phyloP scores from a whole-genome alignment of 2,329 filamentous ascomycete genomes.

The Ophiocordyceps unilateralis region DNA sequence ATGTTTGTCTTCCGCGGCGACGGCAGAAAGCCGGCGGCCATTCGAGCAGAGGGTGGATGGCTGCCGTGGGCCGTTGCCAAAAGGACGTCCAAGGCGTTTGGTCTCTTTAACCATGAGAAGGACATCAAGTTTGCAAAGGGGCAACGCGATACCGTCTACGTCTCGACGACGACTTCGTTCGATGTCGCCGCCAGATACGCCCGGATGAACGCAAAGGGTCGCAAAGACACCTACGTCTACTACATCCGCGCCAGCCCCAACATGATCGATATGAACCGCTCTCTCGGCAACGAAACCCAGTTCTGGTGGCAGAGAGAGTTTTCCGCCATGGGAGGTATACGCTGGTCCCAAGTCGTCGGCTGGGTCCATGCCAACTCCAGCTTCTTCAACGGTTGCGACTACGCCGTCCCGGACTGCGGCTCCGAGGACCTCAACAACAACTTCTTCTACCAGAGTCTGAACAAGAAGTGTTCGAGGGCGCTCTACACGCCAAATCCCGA shows the following conservation, averaged over 20 bases:
- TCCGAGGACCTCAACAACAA: background rate
- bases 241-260: background rate
- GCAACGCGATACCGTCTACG: background rate
- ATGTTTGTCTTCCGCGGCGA: background rate
- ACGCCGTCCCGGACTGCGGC: background rate
- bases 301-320: background rate
- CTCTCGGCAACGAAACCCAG: background rate
- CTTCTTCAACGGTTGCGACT: background rate
- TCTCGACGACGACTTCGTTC: background rate
- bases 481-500: background rate
- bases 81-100: background rate
- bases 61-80: background rate
- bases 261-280: background rate
- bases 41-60: background rate
- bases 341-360: background rate
- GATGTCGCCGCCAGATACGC: background rate
- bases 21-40: background rate
- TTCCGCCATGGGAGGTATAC: background rate
- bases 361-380: background rate
- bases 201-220: background rate
- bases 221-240: background rate
- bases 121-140: background rate
- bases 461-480: no score
- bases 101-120: background rate
- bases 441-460: background rate